Evolutionary conservation across 2,329 filamentous ascomycete species (phyloP), one percentile per base, ranked within the genome.

Genomic region (Fusarium denticulatum): DNA sequence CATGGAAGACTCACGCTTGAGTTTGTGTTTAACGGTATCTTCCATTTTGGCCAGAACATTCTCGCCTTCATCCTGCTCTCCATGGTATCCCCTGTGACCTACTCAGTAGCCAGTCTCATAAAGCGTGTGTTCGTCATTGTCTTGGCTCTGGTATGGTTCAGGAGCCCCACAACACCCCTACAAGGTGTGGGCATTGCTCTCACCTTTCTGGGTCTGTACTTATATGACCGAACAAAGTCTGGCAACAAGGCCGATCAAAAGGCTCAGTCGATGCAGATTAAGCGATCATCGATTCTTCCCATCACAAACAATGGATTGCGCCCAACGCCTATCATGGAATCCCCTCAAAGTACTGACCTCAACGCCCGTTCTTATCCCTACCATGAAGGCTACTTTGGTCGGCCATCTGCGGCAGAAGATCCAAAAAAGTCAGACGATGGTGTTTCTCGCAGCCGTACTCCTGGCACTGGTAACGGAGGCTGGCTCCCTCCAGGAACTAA

Each of bases 121-220:
- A 99, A 99, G 85, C 93, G 96, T 55, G 96, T 99, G 18, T 98
- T 97, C 79, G 96, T 99, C 79, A 97, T 99, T 77, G 90, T 96
- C 67, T 93, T 97, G 76, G 95, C 96, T 12, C 96, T 99, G 71
- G 85, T 98, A 75, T 99, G 96, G 96, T 99, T 98, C 83, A 93
- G 94, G 73, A 98, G 92, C 81, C 90, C 93, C 4, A 97, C 96
- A 37, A 98, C 94, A 10, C 88, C 87, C 22, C 82, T 97, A 22
- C 96, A 99, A 82, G 94, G 90, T 2, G 86, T 93, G 46, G 96
- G 96, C 22, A 98, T 99, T 78, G 89, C 84, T 8, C 89, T 99
- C 50, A 99, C 96, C 0, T 97, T 98, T 80, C 78, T 97, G 36
- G 96, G 96, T 0, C 87, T 99, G 20, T 99, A 98, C 81, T 88